Conservation (phyloP, 2,329 filamentous ascomycete genomes). For the Beauveria pseudobassiana region DNA sequence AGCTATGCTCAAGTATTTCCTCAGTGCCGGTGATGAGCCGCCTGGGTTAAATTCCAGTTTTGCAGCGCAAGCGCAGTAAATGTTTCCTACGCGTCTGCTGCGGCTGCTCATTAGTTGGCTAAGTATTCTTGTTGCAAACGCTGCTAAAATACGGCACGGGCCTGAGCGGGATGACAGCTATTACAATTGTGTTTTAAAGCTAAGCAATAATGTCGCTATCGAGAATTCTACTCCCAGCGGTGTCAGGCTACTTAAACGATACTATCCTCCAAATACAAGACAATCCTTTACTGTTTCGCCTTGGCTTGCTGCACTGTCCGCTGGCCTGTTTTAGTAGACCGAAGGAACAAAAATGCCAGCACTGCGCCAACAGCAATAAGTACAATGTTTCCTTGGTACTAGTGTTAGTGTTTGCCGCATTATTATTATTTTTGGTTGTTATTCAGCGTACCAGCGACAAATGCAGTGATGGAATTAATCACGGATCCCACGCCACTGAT, state of each 20-base stretch:
- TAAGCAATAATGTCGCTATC: no score
- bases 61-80: no score
- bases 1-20: no score
- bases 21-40: no score
- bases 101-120: no score
- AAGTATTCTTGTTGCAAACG: no score
- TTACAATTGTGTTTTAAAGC: no score
- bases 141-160: no score
- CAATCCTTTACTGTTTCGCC: not conserved
- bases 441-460: not conserved
- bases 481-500: not conserved
- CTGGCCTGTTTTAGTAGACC: not conserved
- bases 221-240: no score
- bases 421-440: not conserved
- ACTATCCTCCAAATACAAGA: not conserved
- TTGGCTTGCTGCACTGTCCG: not conserved
- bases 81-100: no score
- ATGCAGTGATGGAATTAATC: not conserved
- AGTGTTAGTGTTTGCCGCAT: not conserved
- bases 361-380: not conserved
- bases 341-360: not conserved
- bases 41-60: no score
- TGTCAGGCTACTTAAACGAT: not conserved
- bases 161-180: no score
- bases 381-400: not conserved